Base-by-base conservation (phyloP, 2,329 filamentous ascomycete genomes). In the Aspergillus costaricaensis region DNA sequence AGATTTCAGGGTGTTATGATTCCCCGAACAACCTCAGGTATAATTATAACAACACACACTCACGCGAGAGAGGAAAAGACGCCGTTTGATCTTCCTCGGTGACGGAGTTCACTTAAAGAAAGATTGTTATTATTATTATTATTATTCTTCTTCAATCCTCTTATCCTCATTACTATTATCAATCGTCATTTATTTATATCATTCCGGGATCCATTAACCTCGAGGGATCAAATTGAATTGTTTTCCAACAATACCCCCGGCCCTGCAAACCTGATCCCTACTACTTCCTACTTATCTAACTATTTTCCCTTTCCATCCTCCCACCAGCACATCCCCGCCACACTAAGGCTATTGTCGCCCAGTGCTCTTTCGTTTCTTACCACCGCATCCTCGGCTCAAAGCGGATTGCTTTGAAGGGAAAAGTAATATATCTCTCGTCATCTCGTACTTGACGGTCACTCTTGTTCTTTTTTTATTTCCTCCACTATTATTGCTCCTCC, bases 371-470 rank as follows among this genome's bases (percentile, higher is more conserved):
- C 38, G 36, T 39, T 61, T 25, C 57, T 44, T 54, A 55, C 62
- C 44, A 61, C 54, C 61, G 32, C 52, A 48, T 49, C 62, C 56
- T 62, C 53, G 52, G 64, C 47, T 57, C 25, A 50, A 36, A 50
- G 47, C 30, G 47, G 47, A 50, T 50, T 49, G 44, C 25, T 49
- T 27, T 30, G 17, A 27, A 50, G 47, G 47, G 47, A 50, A 50
- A 50, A 60, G 57, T 62, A 63, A 58, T 64, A 64, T 67, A 64
- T 65, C 61, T 61, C 63, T 65, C 60, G 61, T 62, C 65, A 63
- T 65, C 59, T 62, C 53, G 47, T 55, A 58, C 58, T 57, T 61
- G 44, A 27, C 38, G 52, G 23, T 58, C 44, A 56, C 53, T 51
- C 58, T 57, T 56, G 41, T 59, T 58, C 57, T 56, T 58, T 52